phyloP scores from a whole-genome alignment of 2,329 filamentous ascomycete species.

The Aspergillus sp. region DNA sequence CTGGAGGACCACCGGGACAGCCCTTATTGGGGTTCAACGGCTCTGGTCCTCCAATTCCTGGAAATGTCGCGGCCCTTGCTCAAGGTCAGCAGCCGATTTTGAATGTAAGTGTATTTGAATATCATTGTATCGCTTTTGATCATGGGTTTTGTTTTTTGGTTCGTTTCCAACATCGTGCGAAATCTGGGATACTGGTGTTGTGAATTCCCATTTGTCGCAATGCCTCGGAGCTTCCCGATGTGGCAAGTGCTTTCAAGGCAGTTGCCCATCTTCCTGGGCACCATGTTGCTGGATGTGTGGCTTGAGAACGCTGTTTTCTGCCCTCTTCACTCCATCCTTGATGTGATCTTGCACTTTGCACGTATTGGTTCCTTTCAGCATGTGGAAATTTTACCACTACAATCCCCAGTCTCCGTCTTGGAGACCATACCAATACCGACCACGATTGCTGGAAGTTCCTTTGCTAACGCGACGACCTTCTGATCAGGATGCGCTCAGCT shows the following conservation, averaged over 20 bases:
- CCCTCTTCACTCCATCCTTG: no score
- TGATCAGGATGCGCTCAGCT: constrained; percentile 78
- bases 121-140: background rate
- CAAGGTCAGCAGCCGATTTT: constrained; percentile 83
- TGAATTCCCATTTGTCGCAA: background rate
- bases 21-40: constrained; percentile 48
- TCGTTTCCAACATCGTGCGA: constrained; percentile 1
- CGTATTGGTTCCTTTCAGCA: no score
- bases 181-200: background rate
- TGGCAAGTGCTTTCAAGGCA: no score
- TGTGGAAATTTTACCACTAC: no score
- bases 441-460: no score
- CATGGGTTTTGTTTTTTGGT: background rate
- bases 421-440: no score
- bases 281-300: no score
- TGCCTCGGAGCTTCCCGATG: no score
- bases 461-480: constrained; percentile 8
- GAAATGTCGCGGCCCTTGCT: constrained; percentile 56
- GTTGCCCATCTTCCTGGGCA: no score
- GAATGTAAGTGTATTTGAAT: constrained; percentile 44
- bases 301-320: no score
- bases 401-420: no score
- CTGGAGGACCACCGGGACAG: constrained; percentile 48
- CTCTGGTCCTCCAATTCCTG: constrained; percentile 39
- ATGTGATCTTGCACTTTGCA: no score